Evolutionary conservation across 2,329 filamentous ascomycete genomes (phyloP), one percentile per base, ranked within the genome.

Genomic region (Penicillium corylophilum): DNA sequence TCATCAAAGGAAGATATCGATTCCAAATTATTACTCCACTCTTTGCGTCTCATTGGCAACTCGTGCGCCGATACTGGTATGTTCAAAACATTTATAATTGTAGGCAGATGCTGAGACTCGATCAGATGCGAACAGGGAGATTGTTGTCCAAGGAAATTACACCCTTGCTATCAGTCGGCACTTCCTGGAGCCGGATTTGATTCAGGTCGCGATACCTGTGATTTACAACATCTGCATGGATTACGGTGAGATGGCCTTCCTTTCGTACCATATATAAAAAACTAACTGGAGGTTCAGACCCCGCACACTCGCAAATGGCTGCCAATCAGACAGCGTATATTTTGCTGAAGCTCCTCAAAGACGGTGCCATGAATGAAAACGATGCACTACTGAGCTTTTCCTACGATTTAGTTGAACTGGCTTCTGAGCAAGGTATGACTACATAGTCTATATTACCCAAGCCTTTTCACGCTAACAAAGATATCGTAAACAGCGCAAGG

Each of bases 191-290:
- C 64, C 68, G 0, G 65, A 64, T 2, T 64, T 76, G 29, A 61
- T 69, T 15, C 65, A 73, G 50, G 66, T 77, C 23, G 69, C 69
- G 23, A 70, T 76, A 50, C 71, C 72, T 50, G 74, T 76, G 40
- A 64, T 77, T 39, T 77, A 74, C 61, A 77, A 77, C 50, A 70
- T 75, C 45, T 76, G 74, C 58, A 66, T 71, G 50, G 74, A 76
- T 53, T 77, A 68, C 60, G 74, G 74, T 77, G 56, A 46, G 60
- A 33, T 24, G 22, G 12, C 8, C 43, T 20, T 15, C 16, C 13
- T 12, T 18, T 9, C 5, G 33, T 10, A 23, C 15, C 10, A 46
- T 18, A 18, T 15, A 24, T 23, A 13, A 18, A n/a, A 46, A 44
- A 44, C 61, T 70, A 48, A 70, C 48, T 10, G 6, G 23, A n/a